Percentiles rank a stretch among this genome's conserved stretches.
These are phyloP conservation scores for Beauveria asiatica DNA, from an alignment of 2,329 filamentous ascomycete genomes.

Conservation along the genomic window DNA sequence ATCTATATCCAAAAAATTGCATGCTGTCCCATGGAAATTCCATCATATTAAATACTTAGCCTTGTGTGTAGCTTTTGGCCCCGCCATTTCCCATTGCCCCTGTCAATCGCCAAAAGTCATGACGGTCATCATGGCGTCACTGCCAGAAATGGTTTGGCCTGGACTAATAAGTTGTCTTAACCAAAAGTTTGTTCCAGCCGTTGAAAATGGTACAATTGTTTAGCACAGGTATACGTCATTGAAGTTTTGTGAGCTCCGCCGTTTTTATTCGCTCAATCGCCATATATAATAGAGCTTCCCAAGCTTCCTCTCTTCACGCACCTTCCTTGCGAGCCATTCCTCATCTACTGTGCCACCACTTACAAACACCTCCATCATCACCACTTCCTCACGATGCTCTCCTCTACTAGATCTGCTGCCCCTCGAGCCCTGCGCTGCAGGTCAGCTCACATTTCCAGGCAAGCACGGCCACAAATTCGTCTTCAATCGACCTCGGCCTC, in stretches of 20 bases:
- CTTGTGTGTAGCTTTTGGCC: too few species aligned
- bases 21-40: not conserved
- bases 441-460: not conserved
- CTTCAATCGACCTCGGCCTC: conserved; percentile 31
- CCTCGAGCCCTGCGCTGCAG: conserved; percentile 2
- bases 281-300: not conserved
- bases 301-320: not conserved
- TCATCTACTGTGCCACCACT: not conserved
- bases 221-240: not conserved
- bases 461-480: conserved; percentile 17
- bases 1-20: not conserved
- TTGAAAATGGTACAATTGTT: not conserved
- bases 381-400: not conserved
- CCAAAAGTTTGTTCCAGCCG: not conserved
- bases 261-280: not conserved
- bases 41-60: not conserved
- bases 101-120: not conserved
- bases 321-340: too few species aligned
- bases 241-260: not conserved
- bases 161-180: not conserved
- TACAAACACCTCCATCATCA: not conserved
- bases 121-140: conserved; percentile 4
- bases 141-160: conserved; percentile 1
- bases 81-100: not conserved
- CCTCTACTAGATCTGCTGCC: not conserved